These are phyloP conservation scores for Exidia glandulosa DNA, from an alignment of 768 basidiomycete genomes.

Conservation along the genomic window DNA sequence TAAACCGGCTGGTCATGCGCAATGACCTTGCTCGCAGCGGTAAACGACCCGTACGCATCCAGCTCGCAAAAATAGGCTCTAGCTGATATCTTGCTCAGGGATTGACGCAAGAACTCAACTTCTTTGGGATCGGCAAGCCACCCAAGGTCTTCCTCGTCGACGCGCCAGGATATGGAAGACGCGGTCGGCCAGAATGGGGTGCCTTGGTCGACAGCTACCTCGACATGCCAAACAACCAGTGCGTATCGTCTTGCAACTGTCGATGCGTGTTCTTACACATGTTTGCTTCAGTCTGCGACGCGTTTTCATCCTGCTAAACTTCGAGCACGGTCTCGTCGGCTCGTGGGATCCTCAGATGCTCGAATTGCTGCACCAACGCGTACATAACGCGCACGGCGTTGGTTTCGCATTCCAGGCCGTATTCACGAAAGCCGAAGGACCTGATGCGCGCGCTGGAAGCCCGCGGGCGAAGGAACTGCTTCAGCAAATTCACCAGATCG, in stretches of 20 bases:
- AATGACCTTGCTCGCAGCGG: slow-evolving; percentile 50
- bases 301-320: slow-evolving; percentile 62
- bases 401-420: slow-evolving; percentile 56
- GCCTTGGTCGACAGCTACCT: slow-evolving; percentile 55
- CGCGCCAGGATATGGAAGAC: slow-evolving; percentile 67
- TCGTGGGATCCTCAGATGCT: slow-evolving; percentile 52
- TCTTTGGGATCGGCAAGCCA: slow-evolving; percentile 51
- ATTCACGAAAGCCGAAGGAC: slow-evolving; percentile 45
- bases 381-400: not conserved
- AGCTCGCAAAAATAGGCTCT: not conserved
- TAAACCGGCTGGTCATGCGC: slow-evolving; percentile 57
- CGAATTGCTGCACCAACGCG: slow-evolving; percentile 23
- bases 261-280: not conserved
- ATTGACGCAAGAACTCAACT: slow-evolving; percentile 60
- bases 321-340: slow-evolving; percentile 47
- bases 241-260: slow-evolving; percentile 14
- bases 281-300: slow-evolving; percentile 43
- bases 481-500: slow-evolving; percentile 38
- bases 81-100: slow-evolving; percentile 34
- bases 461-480: slow-evolving; percentile 19
- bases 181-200: slow-evolving; percentile 71
- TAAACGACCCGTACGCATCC: slow-evolving; percentile 21
- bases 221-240: slow-evolving; percentile 44
- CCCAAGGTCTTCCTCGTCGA: slow-evolving; percentile 58
- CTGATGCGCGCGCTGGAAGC: slow-evolving; percentile 33